phyloP scores from a whole-genome alignment of 768 basidiomycete genomes.

The Polyporus arcularius region DNA sequence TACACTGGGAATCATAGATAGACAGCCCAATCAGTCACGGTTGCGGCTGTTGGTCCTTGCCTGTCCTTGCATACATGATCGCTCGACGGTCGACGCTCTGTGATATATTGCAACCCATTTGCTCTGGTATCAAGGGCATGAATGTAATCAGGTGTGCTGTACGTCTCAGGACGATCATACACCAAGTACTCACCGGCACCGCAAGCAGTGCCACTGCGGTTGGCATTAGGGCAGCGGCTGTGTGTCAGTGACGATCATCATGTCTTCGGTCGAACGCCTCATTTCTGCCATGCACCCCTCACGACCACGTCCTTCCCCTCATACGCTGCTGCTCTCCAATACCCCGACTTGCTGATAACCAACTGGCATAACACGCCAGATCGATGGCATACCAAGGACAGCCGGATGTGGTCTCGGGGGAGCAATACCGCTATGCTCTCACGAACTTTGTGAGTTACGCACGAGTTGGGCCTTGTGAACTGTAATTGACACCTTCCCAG shows the following conservation, averaged over 20 bases:
- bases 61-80: too few species aligned
- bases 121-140: too few species aligned
- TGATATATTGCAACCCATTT: too few species aligned
- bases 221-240: not conserved
- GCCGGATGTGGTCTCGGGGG: slow-evolving; percentile 42
- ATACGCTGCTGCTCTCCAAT: not conserved
- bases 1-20: not conserved
- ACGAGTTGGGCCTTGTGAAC: not conserved
- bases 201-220: not conserved
- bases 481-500: slow-evolving; percentile 36
- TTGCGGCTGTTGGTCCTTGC: not conserved
- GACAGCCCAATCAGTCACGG: not conserved
- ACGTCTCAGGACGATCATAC: not conserved
- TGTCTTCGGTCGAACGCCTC: not conserved
- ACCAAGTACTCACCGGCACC: not conserved
- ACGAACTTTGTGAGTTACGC: slow-evolving; percentile 61
- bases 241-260: not conserved
- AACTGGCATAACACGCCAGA: too few species aligned
- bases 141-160: too few species aligned
- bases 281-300: not conserved
- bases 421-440: slow-evolving; percentile 82
- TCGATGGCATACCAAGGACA: slow-evolving; percentile 18
- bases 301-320: not conserved
- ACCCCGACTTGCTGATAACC: not conserved
- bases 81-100: too few species aligned